Percentiles rank a stretch among this genome's conserved stretches.
These are phyloP conservation scores for Gautieria morchelliformis DNA, from an alignment of 768 basidiomycete genomes.

Conservation along the genomic window DNA sequence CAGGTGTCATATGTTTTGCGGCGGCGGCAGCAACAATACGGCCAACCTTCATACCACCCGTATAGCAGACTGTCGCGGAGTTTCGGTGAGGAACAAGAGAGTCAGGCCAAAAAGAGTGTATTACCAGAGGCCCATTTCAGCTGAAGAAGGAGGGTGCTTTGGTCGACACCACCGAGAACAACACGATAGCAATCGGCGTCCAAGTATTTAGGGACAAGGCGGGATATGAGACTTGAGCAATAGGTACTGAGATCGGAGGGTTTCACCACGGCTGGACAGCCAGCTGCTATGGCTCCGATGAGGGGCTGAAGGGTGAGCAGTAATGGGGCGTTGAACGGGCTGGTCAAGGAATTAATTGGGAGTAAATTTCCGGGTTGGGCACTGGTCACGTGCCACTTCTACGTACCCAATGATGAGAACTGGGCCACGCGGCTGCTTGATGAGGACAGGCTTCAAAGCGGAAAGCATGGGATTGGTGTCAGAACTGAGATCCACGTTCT, in stretches of 20 bases:
- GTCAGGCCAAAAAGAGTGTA: neutral
- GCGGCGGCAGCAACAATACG: constrained; percentile 38
- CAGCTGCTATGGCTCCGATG: constrained; percentile 74
- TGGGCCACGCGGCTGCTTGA: constrained; percentile 7
- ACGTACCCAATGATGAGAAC: constrained; percentile 12
- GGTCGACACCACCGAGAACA: constrained; percentile 24
- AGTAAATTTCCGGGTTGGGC: constrained; percentile 4
- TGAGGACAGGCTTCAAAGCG: constrained; percentile 4
- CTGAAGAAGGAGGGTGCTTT: constrained; percentile 42
- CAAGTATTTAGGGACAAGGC: constrained; percentile 67
- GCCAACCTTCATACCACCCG: constrained; percentile 28
- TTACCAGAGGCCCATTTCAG: constrained; percentile 58
- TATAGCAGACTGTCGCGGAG: constrained; percentile 24
- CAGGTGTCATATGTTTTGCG: constrained; percentile 33
- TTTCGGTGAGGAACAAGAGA: neutral
- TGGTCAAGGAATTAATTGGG: neutral
- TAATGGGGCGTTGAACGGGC: constrained; percentile 45
- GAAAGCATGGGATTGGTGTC: constrained; percentile 30
- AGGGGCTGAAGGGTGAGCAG: constrained; percentile 36
- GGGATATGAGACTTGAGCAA: constrained; percentile 45
- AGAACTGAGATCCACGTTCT: constrained; percentile 29
- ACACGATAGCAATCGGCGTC: constrained; percentile 57
- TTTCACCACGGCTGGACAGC: constrained; percentile 63
- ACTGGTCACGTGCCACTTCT: constrained; percentile 17
- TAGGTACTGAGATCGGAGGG: constrained; percentile 63